phyloP scores from a whole-genome alignment of 129 eudicot species.

The Deinandra increscens region DNA sequence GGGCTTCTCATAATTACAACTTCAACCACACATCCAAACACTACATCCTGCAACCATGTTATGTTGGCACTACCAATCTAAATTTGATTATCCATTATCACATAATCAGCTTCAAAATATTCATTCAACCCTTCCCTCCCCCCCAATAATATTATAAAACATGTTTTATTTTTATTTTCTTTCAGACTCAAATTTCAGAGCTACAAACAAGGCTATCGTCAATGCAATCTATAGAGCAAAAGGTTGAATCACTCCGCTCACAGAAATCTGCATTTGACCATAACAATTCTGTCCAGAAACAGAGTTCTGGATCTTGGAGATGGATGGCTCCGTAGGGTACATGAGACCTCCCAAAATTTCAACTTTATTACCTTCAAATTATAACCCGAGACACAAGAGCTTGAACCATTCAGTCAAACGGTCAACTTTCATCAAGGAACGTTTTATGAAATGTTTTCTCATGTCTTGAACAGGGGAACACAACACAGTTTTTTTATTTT shows the following conservation, averaged over 20 bases:
- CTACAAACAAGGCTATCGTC: constrained; percentile 67
- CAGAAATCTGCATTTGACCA: constrained; percentile 68
- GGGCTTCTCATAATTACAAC: not conserved
- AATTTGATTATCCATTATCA: not conserved
- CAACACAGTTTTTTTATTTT: not conserved
- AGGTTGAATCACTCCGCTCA: constrained; percentile 64
- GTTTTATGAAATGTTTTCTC: not conserved
- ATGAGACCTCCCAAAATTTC: not conserved
- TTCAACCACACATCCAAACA: not conserved
- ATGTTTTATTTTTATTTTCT: not conserved
- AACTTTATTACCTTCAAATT: constrained; percentile 18
- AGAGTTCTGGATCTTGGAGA: constrained; percentile 73
- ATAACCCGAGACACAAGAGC: constrained; percentile 17
- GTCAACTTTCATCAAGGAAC: constrained; percentile 4
- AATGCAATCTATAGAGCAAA: constrained; percentile 72
- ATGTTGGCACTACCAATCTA: not conserved
- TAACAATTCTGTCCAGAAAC: constrained; percentile 46
- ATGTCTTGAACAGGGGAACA: not conserved
- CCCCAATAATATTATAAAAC: too few relatives aligned
- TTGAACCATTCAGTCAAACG: constrained; percentile 11
- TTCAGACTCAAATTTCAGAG: constrained; percentile 89
- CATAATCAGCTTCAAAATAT: not conserved
- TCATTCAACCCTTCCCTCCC: too few relatives aligned
- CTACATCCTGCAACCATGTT: too few relatives aligned
- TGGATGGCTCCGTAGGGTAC: constrained; percentile 54